Percentiles rank a stretch among this genome's conserved stretches.
Evolutionary conservation across 345 rosid species (phyloP).

Genomic region (Lepidium africanum): DNA sequence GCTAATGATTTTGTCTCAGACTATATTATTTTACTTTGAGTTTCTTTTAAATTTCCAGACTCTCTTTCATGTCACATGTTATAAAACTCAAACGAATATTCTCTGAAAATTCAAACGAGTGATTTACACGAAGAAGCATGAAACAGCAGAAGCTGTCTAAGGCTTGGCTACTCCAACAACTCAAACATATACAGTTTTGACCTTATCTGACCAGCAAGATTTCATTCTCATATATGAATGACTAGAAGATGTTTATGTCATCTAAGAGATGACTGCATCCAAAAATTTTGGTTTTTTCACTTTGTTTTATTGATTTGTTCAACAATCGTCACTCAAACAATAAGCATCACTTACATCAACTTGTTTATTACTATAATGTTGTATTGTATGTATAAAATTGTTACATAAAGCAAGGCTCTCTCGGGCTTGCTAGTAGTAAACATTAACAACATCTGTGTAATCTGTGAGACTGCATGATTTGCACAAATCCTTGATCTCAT

Average conservation of each 20-base stretch:
- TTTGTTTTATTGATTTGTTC: neutral
- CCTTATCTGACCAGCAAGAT: conserved; percentile 6
- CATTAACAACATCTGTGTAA: conserved; percentile 64
- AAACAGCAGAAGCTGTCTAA: conserved; percentile 18
- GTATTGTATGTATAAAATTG: neutral
- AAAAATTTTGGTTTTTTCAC: neutral
- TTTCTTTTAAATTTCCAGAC: no score
- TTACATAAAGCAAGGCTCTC: conserved; percentile 1
- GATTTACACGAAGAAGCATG: conserved; percentile 21
- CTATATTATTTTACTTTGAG: no score
- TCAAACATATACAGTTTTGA: conserved; percentile 12
- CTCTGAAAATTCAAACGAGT: no score
- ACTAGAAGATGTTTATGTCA: neutral
- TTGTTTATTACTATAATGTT: neutral
- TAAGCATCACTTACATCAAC: neutral
- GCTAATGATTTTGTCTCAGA: no score
- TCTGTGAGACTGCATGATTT: conserved; percentile 73
- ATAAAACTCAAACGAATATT: no score
- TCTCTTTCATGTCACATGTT: no score
- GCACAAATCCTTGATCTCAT: conserved; percentile 80
- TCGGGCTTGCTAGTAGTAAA: conserved; percentile 83
- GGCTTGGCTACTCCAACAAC: neutral
- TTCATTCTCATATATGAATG: neutral
- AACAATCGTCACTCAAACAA: neutral
- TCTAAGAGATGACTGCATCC: neutral